Base-by-base conservation (phyloP, 768 basidiomycete species). In the Rhodocollybia butyracea region DNA sequence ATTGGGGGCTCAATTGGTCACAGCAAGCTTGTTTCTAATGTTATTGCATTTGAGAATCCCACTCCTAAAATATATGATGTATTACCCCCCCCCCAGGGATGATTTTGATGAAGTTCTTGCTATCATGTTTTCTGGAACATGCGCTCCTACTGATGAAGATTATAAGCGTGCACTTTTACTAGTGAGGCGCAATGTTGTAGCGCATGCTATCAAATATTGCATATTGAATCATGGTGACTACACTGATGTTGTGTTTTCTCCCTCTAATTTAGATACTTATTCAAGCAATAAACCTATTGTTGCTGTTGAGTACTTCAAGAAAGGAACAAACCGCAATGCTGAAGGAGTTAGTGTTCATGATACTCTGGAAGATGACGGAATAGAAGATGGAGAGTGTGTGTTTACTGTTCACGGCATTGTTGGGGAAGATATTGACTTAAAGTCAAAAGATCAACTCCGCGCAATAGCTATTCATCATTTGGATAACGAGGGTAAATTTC, bases 171-270 rank as follows among this genome's bases (percentile, higher is more conserved):
- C 68, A 7, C 61, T 69, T 2, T 59, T 69, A n/a, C 56, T 70
- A 8, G 71, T 76, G 0, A 40, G 70, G 6, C 34, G 61, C 3
- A 62, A 63, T 3, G 51, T 55, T 2, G 70, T 73, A 0, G 27
- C 24, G 0, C 17, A 34, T 0, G 73, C 73, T 0, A 46, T 76
- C 4, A 59, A 71, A 46, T 74, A 72, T 72, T 54, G 74, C 15
- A 68, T 64, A 32, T 38, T 71, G 1, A 76, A 76, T 58, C 72
- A 74, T 59, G 0, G 7, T 0, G 67, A 68, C 41, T 76, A 74
- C 53, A 19, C 6, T 13, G 70, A 73, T 51, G 34, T 74, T 1
- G 45, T 59, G 0, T 71, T 76, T 19, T 68, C 67, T 1, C 24
- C 61, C 5, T 55, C 64, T 3, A 71, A 64, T 55, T 48, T 70